These are phyloP conservation scores for Gossypium arboreum DNA, from an alignment of 345 rosid species.

Conservation along the genomic window DNA sequence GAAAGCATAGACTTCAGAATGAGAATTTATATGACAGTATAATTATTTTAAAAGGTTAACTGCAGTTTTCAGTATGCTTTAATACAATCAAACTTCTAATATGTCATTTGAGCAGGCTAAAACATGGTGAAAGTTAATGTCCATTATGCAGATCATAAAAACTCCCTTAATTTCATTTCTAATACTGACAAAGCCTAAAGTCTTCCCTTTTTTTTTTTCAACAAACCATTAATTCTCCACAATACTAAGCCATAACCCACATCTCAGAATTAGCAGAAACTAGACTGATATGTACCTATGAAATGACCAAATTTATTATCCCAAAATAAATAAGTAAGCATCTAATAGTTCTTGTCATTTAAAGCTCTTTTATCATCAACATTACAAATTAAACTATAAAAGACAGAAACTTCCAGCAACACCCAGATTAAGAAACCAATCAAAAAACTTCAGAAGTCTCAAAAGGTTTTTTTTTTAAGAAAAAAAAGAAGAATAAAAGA, in stretches of 20 bases:
- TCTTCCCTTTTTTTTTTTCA: neutral
- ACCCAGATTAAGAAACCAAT: constrained; percentile 12
- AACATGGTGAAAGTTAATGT: neutral
- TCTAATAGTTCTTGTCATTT: neutral
- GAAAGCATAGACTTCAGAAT: neutral
- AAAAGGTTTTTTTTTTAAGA: neutral
- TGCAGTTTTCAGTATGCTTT: neutral
- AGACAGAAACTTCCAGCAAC: neutral
- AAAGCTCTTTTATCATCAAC: neutral
- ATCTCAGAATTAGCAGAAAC: constrained; percentile 14
- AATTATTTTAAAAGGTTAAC: neutral
- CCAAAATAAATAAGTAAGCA: neutral
- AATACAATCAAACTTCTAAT: neutral
- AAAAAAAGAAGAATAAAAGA: neutral
- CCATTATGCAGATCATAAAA: neutral
- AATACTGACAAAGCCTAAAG: neutral
- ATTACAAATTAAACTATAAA: constrained; percentile 7
- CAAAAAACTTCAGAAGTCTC: neutral
- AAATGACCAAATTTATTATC: neutral
- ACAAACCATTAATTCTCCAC: neutral
- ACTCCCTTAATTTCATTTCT: neutral
- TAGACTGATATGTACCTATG: neutral
- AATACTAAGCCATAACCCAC: neutral
- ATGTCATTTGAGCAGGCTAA: neutral
- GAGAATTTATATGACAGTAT: neutral